Evolutionary conservation across 164 flowering plant genomes (phyloP), one percentile per base, ranked within the genome.

Genomic region (Sedum album): DNA sequence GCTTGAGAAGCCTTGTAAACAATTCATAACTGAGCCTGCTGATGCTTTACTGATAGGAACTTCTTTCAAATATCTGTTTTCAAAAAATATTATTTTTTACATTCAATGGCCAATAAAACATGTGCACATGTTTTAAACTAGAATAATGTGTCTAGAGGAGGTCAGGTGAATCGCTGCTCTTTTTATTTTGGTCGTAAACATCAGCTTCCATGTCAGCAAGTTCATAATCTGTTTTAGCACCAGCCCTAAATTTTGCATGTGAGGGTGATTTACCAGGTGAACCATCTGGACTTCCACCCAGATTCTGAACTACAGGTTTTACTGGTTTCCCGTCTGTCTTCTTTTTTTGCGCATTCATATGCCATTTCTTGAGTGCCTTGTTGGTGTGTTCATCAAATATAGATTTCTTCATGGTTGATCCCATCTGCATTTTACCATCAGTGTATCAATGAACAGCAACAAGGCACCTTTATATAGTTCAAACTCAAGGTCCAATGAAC

Each of bases 351-450:
- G 90, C 96, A 4, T 79, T 82, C 78, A 73, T 78, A 31, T 80
- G 95, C 97, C 98, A 91, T 33, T 80, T 77, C 79, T 76, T 86
- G 20, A 94, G 77, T 6, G 96, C 98, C 83, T 84, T 91, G 1
- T 86, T 81, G 6, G 97, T 91, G 71, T 91, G 87, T 28, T 91
- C 96, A 25, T 94, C 98, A 53, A 93, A 94, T 9, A 89, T 78
- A 6, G 96, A 83, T 66, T 71, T 77, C 85, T 91, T 94, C 98
- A 91, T 91, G 44, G 80, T 83, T 46, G 96, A 89, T 60, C 98
- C 98, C 98, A 93, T 91, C 96, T 93, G 81, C 49, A 68, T 36
- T 73, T 60, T 51, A 66, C 73, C 69, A 42, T 26, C 46, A 36
- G 6, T 57, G 11, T 35, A 26, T 9, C 49, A 31, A 60, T 44